Conservation (phyloP, 345 rosid genomes). For the Citrus cavaleriei region DNA sequence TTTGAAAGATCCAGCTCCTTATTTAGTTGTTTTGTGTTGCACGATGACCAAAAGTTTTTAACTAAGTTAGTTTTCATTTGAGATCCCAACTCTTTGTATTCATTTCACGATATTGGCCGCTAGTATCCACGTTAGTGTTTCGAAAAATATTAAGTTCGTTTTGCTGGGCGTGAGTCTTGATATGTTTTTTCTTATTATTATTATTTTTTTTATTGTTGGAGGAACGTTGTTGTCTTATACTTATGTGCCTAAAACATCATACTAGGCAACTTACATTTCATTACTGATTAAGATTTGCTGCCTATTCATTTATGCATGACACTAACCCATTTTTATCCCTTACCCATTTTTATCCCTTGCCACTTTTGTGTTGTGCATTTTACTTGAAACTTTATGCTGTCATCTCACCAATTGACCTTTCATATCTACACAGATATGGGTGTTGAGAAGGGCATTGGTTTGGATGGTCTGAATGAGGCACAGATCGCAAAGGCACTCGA, state of each 20-base stretch:
- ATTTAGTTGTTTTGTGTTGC: no score
- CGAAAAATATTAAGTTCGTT: not conserved
- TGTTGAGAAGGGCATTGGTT: slow-evolving; percentile 60
- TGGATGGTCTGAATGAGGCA: slow-evolving; percentile 57
- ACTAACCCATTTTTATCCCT: not conserved
- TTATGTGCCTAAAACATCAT: no score
- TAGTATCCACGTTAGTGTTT: not conserved
- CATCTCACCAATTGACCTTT: not conserved
- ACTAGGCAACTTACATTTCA: no score
- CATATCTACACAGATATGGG: slow-evolving; percentile 53
- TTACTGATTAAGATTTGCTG: no score
- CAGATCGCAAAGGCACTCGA: slow-evolving; percentile 57
- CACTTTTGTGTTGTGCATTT: not conserved
- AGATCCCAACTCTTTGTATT: not conserved
- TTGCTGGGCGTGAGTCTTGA: not conserved
- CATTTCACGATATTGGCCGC: no score
- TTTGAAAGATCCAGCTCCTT: no score
- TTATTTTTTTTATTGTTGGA: not conserved
- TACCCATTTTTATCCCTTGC: not conserved
- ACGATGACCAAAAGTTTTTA: no score
- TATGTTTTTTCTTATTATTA: not conserved
- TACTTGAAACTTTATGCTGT: not conserved
- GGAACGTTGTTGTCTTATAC: not conserved
- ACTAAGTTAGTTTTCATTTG: no score
- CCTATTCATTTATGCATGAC: no score